Evolutionary conservation across 306 rosid genomes (phyloP).

Genomic region (Vigna unguiculata): DNA sequence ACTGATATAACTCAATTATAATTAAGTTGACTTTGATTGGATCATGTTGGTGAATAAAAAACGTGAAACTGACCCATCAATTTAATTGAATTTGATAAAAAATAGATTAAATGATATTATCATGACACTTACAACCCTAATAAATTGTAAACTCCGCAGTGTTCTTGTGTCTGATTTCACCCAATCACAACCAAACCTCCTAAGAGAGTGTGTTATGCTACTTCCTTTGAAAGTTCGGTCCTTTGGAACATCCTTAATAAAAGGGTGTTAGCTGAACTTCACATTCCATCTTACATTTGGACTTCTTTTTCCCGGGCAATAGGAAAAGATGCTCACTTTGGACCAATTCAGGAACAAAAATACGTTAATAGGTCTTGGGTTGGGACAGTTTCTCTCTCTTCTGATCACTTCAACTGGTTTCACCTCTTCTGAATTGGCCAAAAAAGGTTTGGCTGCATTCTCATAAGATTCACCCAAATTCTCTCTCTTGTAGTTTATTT

Average conservation of each 20-base stretch:
- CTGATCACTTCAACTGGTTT: conserved; percentile 80
- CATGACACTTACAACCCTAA: too few species aligned
- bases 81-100: too few species aligned
- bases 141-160: background rate
- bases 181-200: background rate
- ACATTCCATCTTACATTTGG: background rate
- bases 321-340: conserved; percentile 41
- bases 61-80: too few species aligned
- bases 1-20: too few species aligned
- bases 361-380: conserved; percentile 66
- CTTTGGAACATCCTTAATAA: background rate
- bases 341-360: conserved; percentile 60
- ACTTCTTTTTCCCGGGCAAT: background rate
- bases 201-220: background rate
- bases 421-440: conserved; percentile 76
- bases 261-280: conserved; percentile 29
- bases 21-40: too few species aligned
- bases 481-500: too few species aligned
- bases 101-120: too few species aligned
- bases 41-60: too few species aligned
- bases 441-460: conserved; percentile 55
- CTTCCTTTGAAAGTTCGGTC: background rate
- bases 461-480: background rate
- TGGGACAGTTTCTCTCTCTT: conserved; percentile 86
- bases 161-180: background rate